These are phyloP conservation scores for Diaporthe batatas DNA, from an alignment of 2,329 filamentous ascomycete species.

Conservation along the genomic window DNA sequence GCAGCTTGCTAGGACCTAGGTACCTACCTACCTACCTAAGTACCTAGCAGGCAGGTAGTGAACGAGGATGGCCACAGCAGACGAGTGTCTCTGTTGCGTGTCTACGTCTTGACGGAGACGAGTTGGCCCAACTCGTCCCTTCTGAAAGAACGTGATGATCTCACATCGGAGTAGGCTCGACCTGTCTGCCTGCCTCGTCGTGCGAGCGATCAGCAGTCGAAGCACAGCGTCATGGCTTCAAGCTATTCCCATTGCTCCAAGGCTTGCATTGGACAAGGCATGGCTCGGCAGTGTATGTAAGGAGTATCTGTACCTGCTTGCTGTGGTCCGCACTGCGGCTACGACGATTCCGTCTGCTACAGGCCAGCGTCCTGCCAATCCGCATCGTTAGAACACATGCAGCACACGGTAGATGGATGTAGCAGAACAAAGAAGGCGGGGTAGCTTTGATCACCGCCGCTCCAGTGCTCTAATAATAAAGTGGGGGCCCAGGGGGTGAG, in stretches of 20 bases:
- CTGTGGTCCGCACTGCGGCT: not conserved
- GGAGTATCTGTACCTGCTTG: not conserved
- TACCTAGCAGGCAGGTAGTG: too few species aligned
- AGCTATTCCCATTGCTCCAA: slow-evolving; percentile 17
- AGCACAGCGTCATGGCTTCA: slow-evolving; percentile 1
- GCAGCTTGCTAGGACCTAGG: not conserved
- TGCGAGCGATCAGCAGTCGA: slow-evolving; percentile 11
- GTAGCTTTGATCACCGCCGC: slow-evolving; percentile 33
- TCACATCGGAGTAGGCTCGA: not conserved
- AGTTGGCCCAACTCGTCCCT: too few species aligned
- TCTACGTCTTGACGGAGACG: not conserved
- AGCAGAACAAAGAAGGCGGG: slow-evolving; percentile 33
- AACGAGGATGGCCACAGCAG: not conserved
- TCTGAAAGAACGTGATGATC: not conserved
- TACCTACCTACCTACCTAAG: not conserved
- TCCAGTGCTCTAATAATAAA: slow-evolving; percentile 20
- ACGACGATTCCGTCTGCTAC: not conserved
- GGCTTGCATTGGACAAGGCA: slow-evolving; percentile 16
- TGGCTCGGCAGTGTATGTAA: not conserved
- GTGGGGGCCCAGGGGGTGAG: slow-evolving; percentile 23
- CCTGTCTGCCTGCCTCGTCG: not conserved
- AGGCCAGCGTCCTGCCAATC: not conserved
- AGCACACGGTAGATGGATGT: not conserved
- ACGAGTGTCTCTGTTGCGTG: not conserved
- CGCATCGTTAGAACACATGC: not conserved